Evolutionary conservation across 805 yeast genomes (phyloP), one percentile per base, ranked within the genome.

Genomic region (Naumovozyma baii): DNA sequence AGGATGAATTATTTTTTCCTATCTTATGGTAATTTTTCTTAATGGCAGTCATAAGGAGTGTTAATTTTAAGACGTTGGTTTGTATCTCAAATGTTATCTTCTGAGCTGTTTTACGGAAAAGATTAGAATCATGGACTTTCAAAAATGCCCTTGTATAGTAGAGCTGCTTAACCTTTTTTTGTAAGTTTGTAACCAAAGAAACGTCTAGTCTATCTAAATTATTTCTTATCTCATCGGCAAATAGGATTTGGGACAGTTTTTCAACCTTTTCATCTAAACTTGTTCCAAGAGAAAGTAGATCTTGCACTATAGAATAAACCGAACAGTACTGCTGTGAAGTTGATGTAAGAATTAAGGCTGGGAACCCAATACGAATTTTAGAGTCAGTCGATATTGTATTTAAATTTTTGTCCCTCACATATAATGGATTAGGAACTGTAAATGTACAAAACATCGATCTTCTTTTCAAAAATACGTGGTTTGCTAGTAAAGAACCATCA

Each of bases 301-400:
- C 70, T 46, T 68, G 64, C 0, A 68, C 59, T 7, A 76, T 69
- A n/a, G 68, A 63, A 48, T 71, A 75, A 3, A 78, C 58, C 0
- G 76, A 64, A 36, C 63, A 65, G 51, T 78, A 79, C 48, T 80
- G 87, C 31, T 62, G 61, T 13, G 82, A 72, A 4, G 74, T 74
- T 2, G 78, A 75, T 1, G 73, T 66, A 16, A 78, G 54, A n/a
- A 66, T 62, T 22, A 79, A 62, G 36, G 70, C 69, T 2, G 76
- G 76, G 25, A 66, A 56, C 25, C 64, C 67, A 16, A 64, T 42
- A 18, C 62, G 48, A 15, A 62, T 47, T 13, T 48, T 50, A 5
- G 64, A 48, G 39, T 62, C 62, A 16, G 46, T 53, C 3, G 62
- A 50, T 3, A 56, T 39, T 1, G 44, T 38, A 5, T 45, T 37